phyloP scores from a whole-genome alignment of 139 green algal species.

The Micractinium sp. region DNA sequence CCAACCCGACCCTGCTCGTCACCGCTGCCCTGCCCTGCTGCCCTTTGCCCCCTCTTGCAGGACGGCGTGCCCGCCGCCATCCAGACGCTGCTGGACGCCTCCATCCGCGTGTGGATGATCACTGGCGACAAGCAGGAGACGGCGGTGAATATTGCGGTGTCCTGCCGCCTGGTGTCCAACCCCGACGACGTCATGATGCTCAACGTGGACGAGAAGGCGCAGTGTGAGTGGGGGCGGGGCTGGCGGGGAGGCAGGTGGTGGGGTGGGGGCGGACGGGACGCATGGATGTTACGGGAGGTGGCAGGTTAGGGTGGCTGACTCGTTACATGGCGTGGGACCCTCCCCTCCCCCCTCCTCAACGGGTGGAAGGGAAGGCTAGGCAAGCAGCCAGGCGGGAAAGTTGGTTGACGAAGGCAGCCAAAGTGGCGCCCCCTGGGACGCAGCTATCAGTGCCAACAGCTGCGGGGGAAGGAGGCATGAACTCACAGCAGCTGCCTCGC shows the following conservation, averaged over 20 bases:
- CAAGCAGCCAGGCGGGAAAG: no score
- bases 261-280: neutral
- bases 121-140: slow-evolving; percentile 90
- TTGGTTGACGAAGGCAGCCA: no score
- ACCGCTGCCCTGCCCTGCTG: neutral
- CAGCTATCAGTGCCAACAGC: neutral
- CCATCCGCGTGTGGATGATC: slow-evolving; percentile 93
- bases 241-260: neutral
- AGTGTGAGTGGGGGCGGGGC: neutral
- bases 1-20: neutral
- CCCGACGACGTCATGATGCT: slow-evolving; percentile 67
- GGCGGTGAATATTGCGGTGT: slow-evolving; percentile 93
- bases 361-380: neutral
- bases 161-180: slow-evolving; percentile 84
- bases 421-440: no score
- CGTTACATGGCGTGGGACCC: no score
- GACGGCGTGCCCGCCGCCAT: slow-evolving; percentile 95
- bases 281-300: no score
- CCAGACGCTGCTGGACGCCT: slow-evolving; percentile 79
- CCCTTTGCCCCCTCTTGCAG: slow-evolving; percentile 43
- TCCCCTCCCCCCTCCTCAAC: no score
- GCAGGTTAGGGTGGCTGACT: no score
- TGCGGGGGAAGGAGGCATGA: no score
- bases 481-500: no score
- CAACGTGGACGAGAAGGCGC: slow-evolving; percentile 57